These are phyloP conservation scores for Jasminum sambac DNA, from an alignment of 257 asterid genomes.

Conservation along the genomic window DNA sequence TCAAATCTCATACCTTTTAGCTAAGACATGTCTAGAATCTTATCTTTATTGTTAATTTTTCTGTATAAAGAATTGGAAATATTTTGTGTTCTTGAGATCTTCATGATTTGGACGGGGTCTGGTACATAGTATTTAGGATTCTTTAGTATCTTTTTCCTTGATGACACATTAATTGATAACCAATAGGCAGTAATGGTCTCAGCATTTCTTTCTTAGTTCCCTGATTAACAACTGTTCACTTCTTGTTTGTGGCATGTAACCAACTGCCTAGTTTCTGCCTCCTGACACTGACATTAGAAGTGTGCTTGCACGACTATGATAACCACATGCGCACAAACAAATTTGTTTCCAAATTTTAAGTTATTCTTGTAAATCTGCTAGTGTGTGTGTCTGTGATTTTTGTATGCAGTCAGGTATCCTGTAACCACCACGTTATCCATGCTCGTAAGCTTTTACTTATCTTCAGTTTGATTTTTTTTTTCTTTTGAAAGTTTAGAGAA, in stretches of 20 bases:
- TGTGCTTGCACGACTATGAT: not conserved
- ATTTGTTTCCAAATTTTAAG: not conserved
- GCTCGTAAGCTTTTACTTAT: slow-evolving; percentile 53
- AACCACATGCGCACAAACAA: not conserved
- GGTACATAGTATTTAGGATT: not conserved
- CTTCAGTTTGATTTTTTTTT: not conserved
- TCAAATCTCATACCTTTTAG: not conserved
- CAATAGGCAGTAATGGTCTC: not conserved
- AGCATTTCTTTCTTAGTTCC: not conserved
- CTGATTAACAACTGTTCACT: not conserved
- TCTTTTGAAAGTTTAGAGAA: not conserved
- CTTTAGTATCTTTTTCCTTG: not conserved
- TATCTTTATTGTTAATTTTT: not conserved
- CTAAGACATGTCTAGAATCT: not conserved
- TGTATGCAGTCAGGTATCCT: slow-evolving; percentile 71
- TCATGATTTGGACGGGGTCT: not conserved
- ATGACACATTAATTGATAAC: not conserved
- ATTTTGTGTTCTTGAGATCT: not conserved
- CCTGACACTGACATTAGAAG: not conserved
- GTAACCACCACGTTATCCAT: slow-evolving; percentile 45
- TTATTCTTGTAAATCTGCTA: slow-evolving; percentile 6
- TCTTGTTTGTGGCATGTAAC: not conserved
- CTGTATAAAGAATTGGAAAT: not conserved
- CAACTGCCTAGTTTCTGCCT: not conserved
- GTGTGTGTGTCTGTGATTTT: slow-evolving; percentile 34